Evolutionary conservation across 2,329 filamentous ascomycete genomes (phyloP).

Genomic region (Xylariaceae sp.): DNA sequence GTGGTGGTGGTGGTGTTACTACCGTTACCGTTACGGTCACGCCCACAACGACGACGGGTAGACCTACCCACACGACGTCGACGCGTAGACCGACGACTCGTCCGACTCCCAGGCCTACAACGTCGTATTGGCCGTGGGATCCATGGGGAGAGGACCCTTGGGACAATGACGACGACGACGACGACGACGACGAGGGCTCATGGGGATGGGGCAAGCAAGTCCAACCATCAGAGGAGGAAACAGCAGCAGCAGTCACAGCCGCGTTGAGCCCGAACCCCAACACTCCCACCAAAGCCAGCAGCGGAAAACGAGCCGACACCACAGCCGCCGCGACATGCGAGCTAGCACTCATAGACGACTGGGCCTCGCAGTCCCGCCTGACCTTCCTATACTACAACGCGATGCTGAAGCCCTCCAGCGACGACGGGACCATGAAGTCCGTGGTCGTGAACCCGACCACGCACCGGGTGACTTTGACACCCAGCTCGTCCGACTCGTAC

Average conservation of each 20-base stretch:
- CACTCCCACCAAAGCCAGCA: no score
- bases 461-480: slow-evolving; percentile 48
- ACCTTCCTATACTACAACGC: slow-evolving; percentile 58
- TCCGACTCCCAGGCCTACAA: slow-evolving; percentile 3
- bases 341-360: slow-evolving; percentile 51
- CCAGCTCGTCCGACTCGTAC: slow-evolving; percentile 44
- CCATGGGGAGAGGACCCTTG: not conserved
- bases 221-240: not conserved
- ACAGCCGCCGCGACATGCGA: slow-evolving; percentile 29
- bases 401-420: slow-evolving; percentile 48
- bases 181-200: slow-evolving; percentile 3
- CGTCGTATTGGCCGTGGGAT: not conserved
- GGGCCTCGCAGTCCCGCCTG: slow-evolving; percentile 55
- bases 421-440: slow-evolving; percentile 53
- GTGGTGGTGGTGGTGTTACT: not conserved
- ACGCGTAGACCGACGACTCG: slow-evolving; percentile 2
- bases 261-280: no score
- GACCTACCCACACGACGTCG: slow-evolving; percentile 1
- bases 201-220: not conserved
- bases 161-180: slow-evolving; percentile 6
- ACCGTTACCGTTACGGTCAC: slow-evolving; percentile 1
- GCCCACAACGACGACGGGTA: not conserved
- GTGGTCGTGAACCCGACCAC: slow-evolving; percentile 46
- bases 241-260: not conserved
- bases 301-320: no score